Evolutionary conservation across 106 monocot genomes (phyloP).

Genomic region (Agapanthus africanus): DNA sequence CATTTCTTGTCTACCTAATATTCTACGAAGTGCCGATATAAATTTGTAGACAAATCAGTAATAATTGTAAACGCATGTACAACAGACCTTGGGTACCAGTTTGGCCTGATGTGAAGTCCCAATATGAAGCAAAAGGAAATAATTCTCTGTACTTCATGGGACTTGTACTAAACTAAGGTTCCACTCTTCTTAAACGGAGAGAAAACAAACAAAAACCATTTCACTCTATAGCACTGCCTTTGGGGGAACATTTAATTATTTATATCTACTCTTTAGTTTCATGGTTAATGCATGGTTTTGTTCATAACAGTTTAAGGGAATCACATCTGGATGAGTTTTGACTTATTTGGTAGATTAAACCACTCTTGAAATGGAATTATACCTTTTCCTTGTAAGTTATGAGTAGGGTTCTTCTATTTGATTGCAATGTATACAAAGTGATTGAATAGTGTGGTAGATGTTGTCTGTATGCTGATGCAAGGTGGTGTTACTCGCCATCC

Average conservation of each 20-base stretch:
- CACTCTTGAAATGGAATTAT: not conserved
- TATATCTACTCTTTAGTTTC: not conserved
- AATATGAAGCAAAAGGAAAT: not conserved
- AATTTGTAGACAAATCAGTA: not conserved
- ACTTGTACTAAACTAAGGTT: not conserved
- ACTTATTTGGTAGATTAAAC: not conserved
- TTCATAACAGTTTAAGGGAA: not conserved
- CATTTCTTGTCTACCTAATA: not conserved
- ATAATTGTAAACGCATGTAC: not conserved
- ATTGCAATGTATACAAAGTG: no score
- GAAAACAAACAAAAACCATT: no score
- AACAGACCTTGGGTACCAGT: not conserved
- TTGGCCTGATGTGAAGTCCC: no score
- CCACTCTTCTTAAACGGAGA: not conserved
- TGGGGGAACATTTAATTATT: not conserved
- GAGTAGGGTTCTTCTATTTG: not conserved
- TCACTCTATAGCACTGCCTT: no score
- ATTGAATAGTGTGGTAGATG: no score
- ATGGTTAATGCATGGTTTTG: not conserved
- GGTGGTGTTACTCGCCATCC: no score
- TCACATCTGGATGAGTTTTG: not conserved
- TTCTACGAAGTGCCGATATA: not conserved
- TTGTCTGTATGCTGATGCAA: not conserved
- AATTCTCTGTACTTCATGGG: not conserved
- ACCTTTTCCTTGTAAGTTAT: not conserved